phyloP scores from a whole-genome alignment of 2,329 filamentous ascomycete genomes.

The Nakataea oryzae region DNA sequence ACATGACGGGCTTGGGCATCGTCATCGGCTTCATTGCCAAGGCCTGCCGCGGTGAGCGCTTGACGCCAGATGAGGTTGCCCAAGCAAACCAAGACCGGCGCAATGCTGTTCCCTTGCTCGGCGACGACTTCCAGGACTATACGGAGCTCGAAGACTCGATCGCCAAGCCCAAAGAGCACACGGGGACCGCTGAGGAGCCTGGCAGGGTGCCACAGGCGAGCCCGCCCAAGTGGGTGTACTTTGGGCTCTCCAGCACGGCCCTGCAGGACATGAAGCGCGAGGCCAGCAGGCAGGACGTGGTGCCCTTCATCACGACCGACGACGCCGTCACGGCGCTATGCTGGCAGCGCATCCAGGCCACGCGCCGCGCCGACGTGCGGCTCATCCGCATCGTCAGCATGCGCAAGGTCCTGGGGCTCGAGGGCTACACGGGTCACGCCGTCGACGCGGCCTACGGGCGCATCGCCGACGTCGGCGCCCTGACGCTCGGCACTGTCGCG shows the following conservation, averaged over 20 bases:
- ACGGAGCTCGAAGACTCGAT: conserved; percentile 25
- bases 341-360: conserved; percentile 33
- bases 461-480: conserved; percentile 12
- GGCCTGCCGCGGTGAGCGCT: conserved; percentile 31
- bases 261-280: conserved; percentile 28
- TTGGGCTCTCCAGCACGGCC: conserved; percentile 27
- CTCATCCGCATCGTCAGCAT: conserved; percentile 34
- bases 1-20: conserved; percentile 12
- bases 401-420: conserved; percentile 29
- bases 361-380: conserved; percentile 17
- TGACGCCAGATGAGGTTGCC: conserved; percentile 30
- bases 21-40: conserved; percentile 30
- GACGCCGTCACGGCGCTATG: conserved; percentile 42
- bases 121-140: conserved; percentile 20
- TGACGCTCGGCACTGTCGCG: conserved; percentile 15
- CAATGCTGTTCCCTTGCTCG: conserved; percentile 27
- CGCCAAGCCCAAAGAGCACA: conserved; percentile 11
- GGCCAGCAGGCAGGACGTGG: conserved; percentile 14
- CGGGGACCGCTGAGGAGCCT: conserved; percentile 3
- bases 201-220: neutral
- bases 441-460: neutral
- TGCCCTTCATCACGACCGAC: conserved; percentile 37
- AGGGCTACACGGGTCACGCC: conserved; percentile 33
- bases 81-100: conserved; percentile 21
- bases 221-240: conserved; percentile 31